These are phyloP conservation scores for Neurospora sp. DNA, from an alignment of 495 filamentous ascomycete genomes.

Conservation along the genomic window DNA sequence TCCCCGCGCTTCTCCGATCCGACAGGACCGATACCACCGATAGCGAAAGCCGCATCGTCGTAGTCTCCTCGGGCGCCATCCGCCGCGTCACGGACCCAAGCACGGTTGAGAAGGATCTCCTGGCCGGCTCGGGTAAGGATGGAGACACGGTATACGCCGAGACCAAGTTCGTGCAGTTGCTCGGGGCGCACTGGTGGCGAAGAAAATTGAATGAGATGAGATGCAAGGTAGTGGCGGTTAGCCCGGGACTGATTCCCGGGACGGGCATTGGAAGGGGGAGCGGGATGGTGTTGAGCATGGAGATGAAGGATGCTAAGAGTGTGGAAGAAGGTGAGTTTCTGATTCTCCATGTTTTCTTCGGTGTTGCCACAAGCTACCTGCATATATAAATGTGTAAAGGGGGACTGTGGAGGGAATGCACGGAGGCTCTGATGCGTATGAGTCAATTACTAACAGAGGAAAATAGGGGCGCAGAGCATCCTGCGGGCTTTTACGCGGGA, in stretches of 20 bases:
- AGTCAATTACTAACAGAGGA: no score
- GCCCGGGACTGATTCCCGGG: slow-evolving; percentile 31
- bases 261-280: slow-evolving; percentile 21
- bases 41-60: slow-evolving; percentile 27
- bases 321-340: slow-evolving; percentile 25
- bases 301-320: slow-evolving; percentile 28
- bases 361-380: not conserved
- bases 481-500: slow-evolving; percentile 30
- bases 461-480: slow-evolving; percentile 28
- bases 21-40: slow-evolving; percentile 21
- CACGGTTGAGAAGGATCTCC: slow-evolving; percentile 23
- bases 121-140: slow-evolving; percentile 16
- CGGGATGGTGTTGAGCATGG: slow-evolving; percentile 4
- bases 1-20: not conserved
- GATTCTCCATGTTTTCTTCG: not conserved
- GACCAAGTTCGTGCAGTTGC: slow-evolving; percentile 35
- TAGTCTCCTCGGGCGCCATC: slow-evolving; percentile 32
- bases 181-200: slow-evolving; percentile 39
- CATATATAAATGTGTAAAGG: not conserved
- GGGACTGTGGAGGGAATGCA: not conserved
- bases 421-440: not conserved
- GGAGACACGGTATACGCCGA: slow-evolving; percentile 16
- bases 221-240: slow-evolving; percentile 32
- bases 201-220: slow-evolving; percentile 25
- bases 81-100: slow-evolving; percentile 19